Base-by-base conservation (phyloP, 2,329 filamentous ascomycete genomes). In the Stromatinia cepivora region DNA sequence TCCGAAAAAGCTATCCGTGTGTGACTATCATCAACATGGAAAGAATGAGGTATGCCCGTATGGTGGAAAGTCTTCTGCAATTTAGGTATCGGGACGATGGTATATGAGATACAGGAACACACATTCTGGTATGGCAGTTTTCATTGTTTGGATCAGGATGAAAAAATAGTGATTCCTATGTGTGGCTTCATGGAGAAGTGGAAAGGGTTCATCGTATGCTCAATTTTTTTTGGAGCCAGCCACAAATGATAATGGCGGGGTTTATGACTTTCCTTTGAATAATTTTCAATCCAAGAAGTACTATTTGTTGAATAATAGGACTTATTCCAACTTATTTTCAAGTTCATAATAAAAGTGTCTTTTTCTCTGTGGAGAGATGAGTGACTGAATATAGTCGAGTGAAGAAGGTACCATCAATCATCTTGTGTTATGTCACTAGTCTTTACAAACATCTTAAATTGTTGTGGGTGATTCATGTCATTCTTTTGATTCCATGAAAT, bases 241-340 rank as follows among this genome's bases (percentile, higher is more conserved):
- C 11, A 10, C 1, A 28, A 34, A 54, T 17, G 15, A 31, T 20
- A 54, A 34, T 17, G 1, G n/a, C n/a, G 15, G 50, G 15, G 28
- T 54, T 5, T 54, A 3, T 31, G 2, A 9, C 3, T 28, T 4
- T 58, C n/a, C n/a, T 58, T 58, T 20, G 13, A 0, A 45, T 42
- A 9, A n/a, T n/a, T 9, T n/a, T 13, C 31, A n/a, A 36, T 11
- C 2, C 1, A 4, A 13, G 13, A 11, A 20, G 25, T 13, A 31
- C 1, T 7, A 5, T 31, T 34, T 56, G 4, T 13, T 11, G 17
- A 28, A 31, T 10, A 9, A 9, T 17, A 10, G 9, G 9, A 53
- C 3, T 9, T 31, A 2, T 53, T 20, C 0, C 0, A 11, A 6
- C 13, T 5, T 8, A 5, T 17, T 17, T 25, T 34, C 10, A 0